These are phyloP conservation scores for Sextonia rubra DNA, from an alignment of 164 flowering plant genomes.

Conservation along the genomic window DNA sequence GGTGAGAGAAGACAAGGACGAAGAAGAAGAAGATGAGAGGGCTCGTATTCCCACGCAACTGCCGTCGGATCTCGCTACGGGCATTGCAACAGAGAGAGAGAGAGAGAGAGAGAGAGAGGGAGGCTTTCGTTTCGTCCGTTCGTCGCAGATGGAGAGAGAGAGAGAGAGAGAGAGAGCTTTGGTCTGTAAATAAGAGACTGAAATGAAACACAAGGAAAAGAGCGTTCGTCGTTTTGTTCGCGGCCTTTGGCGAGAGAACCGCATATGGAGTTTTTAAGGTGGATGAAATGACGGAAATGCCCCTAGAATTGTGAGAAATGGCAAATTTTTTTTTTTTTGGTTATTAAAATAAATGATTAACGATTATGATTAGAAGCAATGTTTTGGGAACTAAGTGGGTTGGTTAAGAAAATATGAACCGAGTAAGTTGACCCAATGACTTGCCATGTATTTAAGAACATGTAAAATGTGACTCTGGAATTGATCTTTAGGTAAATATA, in stretches of 20 bases:
- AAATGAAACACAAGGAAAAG: neutral
- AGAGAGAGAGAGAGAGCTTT: too few species aligned
- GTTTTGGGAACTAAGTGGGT: too few species aligned
- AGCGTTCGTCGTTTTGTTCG: constrained; percentile 7
- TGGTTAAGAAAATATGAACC: too few species aligned
- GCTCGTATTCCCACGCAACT: constrained; percentile 8
- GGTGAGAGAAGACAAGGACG: constrained; percentile 1
- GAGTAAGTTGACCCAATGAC: too few species aligned
- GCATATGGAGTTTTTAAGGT: neutral
- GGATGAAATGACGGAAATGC: neutral
- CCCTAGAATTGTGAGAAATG: neutral
- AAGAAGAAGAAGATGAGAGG: neutral
- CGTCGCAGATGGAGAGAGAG: neutral
- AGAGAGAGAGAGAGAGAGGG: neutral
- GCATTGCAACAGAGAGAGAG: neutral
- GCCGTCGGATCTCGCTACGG: constrained; percentile 4
- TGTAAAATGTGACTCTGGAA: too few species aligned
- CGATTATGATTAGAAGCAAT: too few species aligned
- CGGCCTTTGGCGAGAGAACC: neutral
- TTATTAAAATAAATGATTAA: too few species aligned
- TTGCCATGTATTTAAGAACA: too few species aligned
- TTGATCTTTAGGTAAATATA: too few species aligned
- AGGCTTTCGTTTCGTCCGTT: neutral
- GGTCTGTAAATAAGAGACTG: too few species aligned
- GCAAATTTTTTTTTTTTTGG: neutral